Conservation (phyloP, 257 asterid species). For the Solanum boliviense region DNA sequence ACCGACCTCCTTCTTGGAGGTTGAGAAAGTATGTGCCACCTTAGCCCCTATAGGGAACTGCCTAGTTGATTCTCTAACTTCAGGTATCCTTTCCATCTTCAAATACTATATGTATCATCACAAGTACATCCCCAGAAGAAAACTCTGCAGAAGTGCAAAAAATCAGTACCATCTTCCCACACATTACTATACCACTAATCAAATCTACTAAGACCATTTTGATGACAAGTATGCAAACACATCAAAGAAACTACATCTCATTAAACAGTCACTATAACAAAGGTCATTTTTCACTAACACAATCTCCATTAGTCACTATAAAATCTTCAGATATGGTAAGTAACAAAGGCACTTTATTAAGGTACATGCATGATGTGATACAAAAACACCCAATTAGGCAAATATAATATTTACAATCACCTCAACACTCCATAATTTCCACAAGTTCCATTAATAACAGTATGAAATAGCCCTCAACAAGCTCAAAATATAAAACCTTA, state of each 20-base stretch:
- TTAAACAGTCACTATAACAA: not conserved
- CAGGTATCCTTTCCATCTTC: constrained; percentile 52
- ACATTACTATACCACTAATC: not conserved
- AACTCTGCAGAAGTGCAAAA: not conserved
- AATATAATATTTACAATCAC: not conserved
- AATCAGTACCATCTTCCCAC: not conserved
- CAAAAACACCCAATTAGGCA: not conserved
- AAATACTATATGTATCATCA: constrained; percentile 42
- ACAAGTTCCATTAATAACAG: not conserved
- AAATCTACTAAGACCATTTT: not conserved
- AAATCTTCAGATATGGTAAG: not conserved
- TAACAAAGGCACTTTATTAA: not conserved
- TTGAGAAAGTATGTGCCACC: constrained; percentile 17
- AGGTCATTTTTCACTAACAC: not conserved
- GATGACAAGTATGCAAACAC: not conserved
- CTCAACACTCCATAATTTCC: not conserved
- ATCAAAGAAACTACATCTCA: not conserved
- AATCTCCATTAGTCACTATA: not conserved
- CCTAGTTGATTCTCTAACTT: constrained; percentile 38
- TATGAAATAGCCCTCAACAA: not conserved
- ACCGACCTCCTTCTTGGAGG: constrained; percentile 23
- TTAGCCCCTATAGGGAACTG: constrained; percentile 23
- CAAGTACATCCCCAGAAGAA: constrained; percentile 16
- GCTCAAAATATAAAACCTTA: not conserved
- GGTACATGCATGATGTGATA: not conserved